Evolutionary conservation across 1,139 yeast species (phyloP), one percentile per base, ranked within the genome.

Genomic region (Sugiyamaella castrensis): DNA sequence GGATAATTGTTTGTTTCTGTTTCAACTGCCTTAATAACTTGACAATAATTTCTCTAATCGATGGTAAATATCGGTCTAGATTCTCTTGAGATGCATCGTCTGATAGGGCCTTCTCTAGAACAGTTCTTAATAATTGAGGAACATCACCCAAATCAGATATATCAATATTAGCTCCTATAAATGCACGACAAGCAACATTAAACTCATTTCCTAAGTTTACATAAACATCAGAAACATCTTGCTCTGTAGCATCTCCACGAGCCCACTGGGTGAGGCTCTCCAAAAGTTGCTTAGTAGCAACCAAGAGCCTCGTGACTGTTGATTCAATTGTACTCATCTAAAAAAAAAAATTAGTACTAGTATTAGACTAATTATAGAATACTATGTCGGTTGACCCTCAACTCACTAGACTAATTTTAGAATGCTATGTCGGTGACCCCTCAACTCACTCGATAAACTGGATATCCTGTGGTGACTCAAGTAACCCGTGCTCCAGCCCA

Each of bases 251-350:
- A 32, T 79, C 78, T 28, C 79, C 81, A 52, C 82, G 77, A 1
- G 98, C 92, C 99, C 99, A 94, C 55, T 82, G 89, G 0, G 95
- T 88, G 48, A 94, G 71, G 32, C 89, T 79, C 60, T 87, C 96
- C 12, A 92, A 72, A 12, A 94, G 73, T 54, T 87, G 92, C 60
- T 91, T 91, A 0, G 98, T 91, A 1, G 96, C 87, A 30, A 91
- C 92, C 46, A 94, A 73, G 24, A 91, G 74, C 53, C 88, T 74
- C 0, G 95, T 87, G 2, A 87, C 95, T 53, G 92, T 82, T 5
- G 89, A 80, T 61, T 88, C 96, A 42, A 87, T 84, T 12, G 92
- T 83, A 58, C 79, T 77, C 70, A 80, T 69, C 57, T 46, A 37
- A 11, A 43, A 32, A 10, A n/a, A n/a, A n/a, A n/a, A n/a, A n/a